These are phyloP conservation scores for Fagus sylvatica DNA, from an alignment of 306 rosid species.

Conservation along the genomic window DNA sequence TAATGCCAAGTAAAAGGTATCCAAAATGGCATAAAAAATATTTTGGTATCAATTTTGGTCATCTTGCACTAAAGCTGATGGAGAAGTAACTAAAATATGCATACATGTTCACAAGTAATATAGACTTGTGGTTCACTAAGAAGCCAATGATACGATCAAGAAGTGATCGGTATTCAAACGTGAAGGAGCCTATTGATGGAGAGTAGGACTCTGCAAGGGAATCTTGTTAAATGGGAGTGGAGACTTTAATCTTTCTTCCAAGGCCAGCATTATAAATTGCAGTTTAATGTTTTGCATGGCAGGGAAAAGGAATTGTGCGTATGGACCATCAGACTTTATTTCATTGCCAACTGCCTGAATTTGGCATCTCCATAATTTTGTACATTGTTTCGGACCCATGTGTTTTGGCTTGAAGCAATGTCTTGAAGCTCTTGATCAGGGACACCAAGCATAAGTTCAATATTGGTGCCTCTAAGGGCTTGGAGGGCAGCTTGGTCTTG, in stretches of 20 bases:
- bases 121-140: constrained; percentile 24
- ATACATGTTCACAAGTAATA: constrained; percentile 39
- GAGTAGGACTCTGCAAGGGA: constrained; percentile 35
- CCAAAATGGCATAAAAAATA: constrained; percentile 48
- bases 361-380: constrained; percentile 30
- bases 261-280: constrained; percentile 33
- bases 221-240: constrained; percentile 32
- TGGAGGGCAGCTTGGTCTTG: constrained; percentile 28
- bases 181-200: constrained; percentile 44
- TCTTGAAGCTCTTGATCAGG: constrained; percentile 11
- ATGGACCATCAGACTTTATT: constrained; percentile 10
- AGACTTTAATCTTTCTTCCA: constrained; percentile 31
- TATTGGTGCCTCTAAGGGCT: constrained; percentile 54
- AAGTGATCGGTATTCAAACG: neutral
- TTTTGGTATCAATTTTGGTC: constrained; percentile 29
- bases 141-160: constrained; percentile 30
- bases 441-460: constrained; percentile 30
- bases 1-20: constrained; percentile 39
- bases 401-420: constrained; percentile 27
- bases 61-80: constrained; percentile 33
- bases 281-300: constrained; percentile 40
- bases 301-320: constrained; percentile 25
- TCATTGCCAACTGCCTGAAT: constrained; percentile 55
- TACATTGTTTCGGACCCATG: constrained; percentile 40
- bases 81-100: constrained; percentile 32